Base-by-base conservation (phyloP, 306 rosid genomes). In the Dryas drummondii region DNA sequence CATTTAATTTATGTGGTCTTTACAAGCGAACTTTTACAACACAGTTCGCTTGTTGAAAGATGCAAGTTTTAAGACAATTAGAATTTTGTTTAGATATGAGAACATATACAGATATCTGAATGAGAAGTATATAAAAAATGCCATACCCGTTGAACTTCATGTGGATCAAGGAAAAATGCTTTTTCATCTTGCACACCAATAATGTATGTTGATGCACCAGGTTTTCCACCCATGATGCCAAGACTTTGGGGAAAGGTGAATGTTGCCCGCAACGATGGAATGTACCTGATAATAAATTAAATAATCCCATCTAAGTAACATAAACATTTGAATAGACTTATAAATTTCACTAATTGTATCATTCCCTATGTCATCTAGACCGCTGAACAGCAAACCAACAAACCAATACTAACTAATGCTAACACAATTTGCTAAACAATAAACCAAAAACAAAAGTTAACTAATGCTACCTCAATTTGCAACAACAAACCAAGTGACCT, bases 91-190 rank as follows among this genome's bases (percentile, higher is more conserved):
- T 41, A 52, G 71, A 15, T 46, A 32, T 45, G 45, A 45, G 66
- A 66, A 54, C 59, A 61, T 45, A 72, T 41, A 60, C 14, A 81
- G 69, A 13, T 71, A 68, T 41, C 42, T 15, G n/a, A 42, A 55
- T 16, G 58, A 22, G 7, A 63, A 53, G 17, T 56, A 74, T 17
- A 47, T 72, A 71, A 42, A 15, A 52, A 46, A 22, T 76, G 49
- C 40, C 48, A 56, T 89, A 90, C 99, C 87, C 78, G 84, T 82
- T 94, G 96, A 81, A 81, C 91, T 19, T 87, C 92, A 80, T 94
- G 99, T 12, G 99, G 99, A 82, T 94, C 99, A 86, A 94, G 99
- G 89, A 88, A 94, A 73, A 92, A 75, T 51, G 92, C 97, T 76
- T 90, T 90, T n/a, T 86, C 97, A 84, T 82, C 92, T 78, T 94